phyloP scores from a whole-genome alignment of 768 basidiomycete species.

The Coprinopsis cinerea region DNA sequence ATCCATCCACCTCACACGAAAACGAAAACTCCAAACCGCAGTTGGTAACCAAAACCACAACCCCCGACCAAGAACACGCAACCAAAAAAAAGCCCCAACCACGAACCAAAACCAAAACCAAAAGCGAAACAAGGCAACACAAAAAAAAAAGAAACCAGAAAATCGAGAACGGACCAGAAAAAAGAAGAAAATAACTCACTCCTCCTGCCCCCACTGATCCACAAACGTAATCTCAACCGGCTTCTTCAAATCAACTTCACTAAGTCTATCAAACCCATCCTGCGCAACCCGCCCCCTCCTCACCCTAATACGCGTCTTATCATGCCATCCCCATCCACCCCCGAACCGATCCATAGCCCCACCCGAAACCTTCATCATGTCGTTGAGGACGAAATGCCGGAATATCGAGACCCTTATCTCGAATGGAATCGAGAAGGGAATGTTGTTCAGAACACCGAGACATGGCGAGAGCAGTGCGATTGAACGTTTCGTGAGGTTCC shows the following conservation, averaged over 20 bases:
- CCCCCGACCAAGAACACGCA: too few species aligned
- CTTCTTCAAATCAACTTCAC: conserved; percentile 73
- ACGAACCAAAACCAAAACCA: not conserved
- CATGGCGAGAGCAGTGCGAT: conserved; percentile 75
- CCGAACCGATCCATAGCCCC: not conserved
- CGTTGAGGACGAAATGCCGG: conserved; percentile 61
- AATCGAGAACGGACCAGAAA: not conserved
- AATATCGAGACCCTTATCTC: conserved; percentile 87
- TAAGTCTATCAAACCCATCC: conserved; percentile 85
- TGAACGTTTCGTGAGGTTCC: conserved; percentile 56
- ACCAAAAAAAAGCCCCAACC: too few species aligned
- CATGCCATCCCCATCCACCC: conserved; percentile 10
- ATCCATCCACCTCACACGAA: too few species aligned
- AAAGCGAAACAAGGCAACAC: not conserved
- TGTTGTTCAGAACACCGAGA: conserved; percentile 87
- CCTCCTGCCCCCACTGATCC: conserved; percentile 80
- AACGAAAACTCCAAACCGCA: too few species aligned
- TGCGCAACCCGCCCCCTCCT: conserved; percentile 76
- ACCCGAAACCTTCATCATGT: conserved; percentile 13
- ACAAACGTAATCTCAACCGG: conserved; percentile 87
- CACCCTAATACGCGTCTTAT: conserved; percentile 43
- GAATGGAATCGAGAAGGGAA: conserved; percentile 94
- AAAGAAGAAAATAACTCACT: conserved; percentile 45
- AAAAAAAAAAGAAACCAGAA: not conserved
- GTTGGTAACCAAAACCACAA: too few species aligned